Evolutionary conservation across 176 grass and related monocot genomes (phyloP), one percentile per base, ranked within the genome.

Genomic region (Echinochloa phyllopogon): DNA sequence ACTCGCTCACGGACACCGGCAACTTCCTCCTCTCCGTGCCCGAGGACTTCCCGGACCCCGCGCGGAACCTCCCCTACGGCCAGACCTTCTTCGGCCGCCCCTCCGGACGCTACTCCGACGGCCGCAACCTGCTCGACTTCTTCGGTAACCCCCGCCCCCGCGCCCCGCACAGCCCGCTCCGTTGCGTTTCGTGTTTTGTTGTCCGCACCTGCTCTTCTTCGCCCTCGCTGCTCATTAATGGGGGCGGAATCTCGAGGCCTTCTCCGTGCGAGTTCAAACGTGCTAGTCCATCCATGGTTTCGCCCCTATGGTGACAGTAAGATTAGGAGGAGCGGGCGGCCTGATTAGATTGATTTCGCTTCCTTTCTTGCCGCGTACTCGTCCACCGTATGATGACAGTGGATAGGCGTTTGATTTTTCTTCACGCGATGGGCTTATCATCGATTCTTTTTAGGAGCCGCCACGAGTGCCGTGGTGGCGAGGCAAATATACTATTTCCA

Each of bases 91-190:
- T 97, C 86, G 90, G 88, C 77, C 90, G 91, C 79, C 88, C 95
- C 64, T 89, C 92, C 17, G 95, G 95, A 17, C 81, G 95, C 4
- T 94, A 91, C 82, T 71, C 83, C 88, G 88, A 97, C 59, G 95
- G 95, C 41, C 90, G 95, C 29, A 86, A 94, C 90, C 88, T 97
- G 58, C 82, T 97, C 74, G 95, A 97, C 82, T 97, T 97, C 90
- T 83, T 97, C 21, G 95, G 92, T 94, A 75, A 25, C 75, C 29
- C 1, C 67, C 68, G 6, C 42, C 40, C 40, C 52, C 29, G 29
- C 29, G 29, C n/a, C 83, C 23, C 58, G 52, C 69, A 75, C 16
- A 38, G 17, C 9, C 76, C 13, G 53, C 1, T 59, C 20, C 64
- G 2, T 69, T 60, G 52, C 4, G 13, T 44, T 64, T 1, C 43